Conservation (phyloP, 495 filamentous ascomycete species). For the Neurospora terricola region DNA sequence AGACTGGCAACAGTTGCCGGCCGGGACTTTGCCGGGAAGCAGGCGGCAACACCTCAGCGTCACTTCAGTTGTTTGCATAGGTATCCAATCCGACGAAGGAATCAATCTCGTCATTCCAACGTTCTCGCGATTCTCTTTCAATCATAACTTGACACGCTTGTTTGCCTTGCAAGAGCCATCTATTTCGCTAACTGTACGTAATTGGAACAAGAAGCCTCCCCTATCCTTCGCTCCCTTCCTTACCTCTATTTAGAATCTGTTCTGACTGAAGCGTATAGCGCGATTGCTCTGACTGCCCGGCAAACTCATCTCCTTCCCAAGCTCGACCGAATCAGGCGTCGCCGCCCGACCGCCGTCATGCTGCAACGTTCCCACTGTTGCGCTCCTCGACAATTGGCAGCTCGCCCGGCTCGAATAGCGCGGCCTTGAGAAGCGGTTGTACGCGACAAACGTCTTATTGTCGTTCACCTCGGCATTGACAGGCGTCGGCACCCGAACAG, state of each 20-base stretch:
- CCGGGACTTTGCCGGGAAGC: not conserved
- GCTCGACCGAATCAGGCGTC: not conserved
- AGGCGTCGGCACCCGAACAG: conserved; percentile 39
- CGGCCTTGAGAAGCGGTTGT: conserved; percentile 47
- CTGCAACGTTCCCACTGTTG: not conserved
- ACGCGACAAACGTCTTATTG: conserved; percentile 35
- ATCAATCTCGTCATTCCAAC: not conserved
- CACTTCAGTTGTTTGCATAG: not conserved
- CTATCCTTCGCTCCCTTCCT: not conserved
- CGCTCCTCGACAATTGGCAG: conserved; percentile 12
- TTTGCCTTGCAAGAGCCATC: not conserved
- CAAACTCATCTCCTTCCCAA: not conserved
- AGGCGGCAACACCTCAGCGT: not conserved
- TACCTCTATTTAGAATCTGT: not conserved
- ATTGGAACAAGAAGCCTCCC: not conserved
- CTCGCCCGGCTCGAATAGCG: conserved; percentile 13
- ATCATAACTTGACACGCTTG: not conserved
- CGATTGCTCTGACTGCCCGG: not conserved
- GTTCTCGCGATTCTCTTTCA: not conserved
- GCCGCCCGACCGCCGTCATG: not conserved
- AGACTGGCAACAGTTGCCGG: not conserved
- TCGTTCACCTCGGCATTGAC: conserved; percentile 37
- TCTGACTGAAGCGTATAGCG: not conserved
- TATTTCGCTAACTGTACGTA: not conserved
- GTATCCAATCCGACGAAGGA: not conserved